Base-by-base conservation (phyloP, 2,329 filamentous ascomycete species). In the Zasmidium angulare region DNA sequence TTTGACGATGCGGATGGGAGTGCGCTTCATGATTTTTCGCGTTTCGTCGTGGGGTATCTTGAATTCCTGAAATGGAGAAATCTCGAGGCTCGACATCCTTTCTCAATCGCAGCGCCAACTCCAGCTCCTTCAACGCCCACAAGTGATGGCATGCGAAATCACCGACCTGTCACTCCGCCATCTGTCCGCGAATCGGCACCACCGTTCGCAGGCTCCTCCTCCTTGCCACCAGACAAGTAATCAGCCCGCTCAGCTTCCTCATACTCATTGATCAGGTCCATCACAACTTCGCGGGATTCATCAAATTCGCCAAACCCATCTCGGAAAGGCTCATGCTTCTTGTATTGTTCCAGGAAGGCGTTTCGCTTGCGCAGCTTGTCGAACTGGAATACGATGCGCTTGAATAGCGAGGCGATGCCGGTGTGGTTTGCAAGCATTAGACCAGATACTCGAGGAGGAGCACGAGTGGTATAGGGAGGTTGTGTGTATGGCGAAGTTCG, bases 391-490 rank as follows among this genome's bases (percentile, higher is more conserved):
- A 97, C 85, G 63, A 98, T 96, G 48, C 93, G 87, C 75, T 96
- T 96, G 81, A 99, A 99, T 10, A 99, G 83, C 78, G 95, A 97
- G 50, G 93, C 91, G 68, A 99, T 96, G 65, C 93, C 96, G 0
- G 95, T 99, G 74, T 99, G 95, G 73, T 99, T 99, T 12, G 95
- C 95, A 60, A 99, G 81, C 95, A 99, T 99, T 59, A 99, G 84
- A 1, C 95, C 95, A 65, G 91, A 96, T 55, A 99, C 95, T 51
- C 95, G 89, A 0, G 73, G 73, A 73, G 97, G 92, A 66, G 90
- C 91, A 80, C 95, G 96, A 49, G 91, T 89, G 43, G 97, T 90
- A 73, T 98, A 97, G 1, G 95, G 95, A 11, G 96, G 96, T 56
- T 91, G 89, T 46, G 97, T 89, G 72, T 99, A 98, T 1, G 96